Evolutionary conservation across 2,329 filamentous ascomycete genomes (phyloP), one percentile per base, ranked within the genome.

Genomic region (Fusarium lateritium): DNA sequence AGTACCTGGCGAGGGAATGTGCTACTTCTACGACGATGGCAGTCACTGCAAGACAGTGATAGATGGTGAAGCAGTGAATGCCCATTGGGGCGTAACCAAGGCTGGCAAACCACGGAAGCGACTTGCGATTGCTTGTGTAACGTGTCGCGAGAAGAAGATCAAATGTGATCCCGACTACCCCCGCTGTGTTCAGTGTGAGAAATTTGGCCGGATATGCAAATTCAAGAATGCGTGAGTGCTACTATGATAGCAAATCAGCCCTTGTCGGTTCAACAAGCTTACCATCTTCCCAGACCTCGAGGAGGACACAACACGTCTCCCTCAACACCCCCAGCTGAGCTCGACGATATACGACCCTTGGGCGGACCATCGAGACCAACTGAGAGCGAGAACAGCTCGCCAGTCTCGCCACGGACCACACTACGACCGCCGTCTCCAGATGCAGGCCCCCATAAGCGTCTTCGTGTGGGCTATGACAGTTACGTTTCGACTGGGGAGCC

Each of bases 81-180:
- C 94, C 2, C 92, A 93, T 71, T 97, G 94, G 94, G 94, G 94
- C 17, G 90, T 97, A 11, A 97, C 94, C 36, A 97, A 97, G 81
- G 94, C 94, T 3, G 94, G 94, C 15, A 97, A 97, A 82, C 94
- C 94, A 47, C 89, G 94, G 71, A 98, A 98, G 82, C 87, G 94
- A 58, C 85, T 97, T 58, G 94, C 94, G 24, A 94, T 97, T 77
- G 94, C 94, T n/a, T 98, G 94, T 76, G 86, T 97, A 61, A 96
- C 94, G 14, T 98, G 94, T 78, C 89, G 94, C 51, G 94, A 97
- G 81, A 98, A 97, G 88, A 98, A 97, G 85, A 97, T 98, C 82
- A 97, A 97, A 79, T 98, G 94, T 76, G 94, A 97, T 70, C 94
- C 94, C 2, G 94, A 94, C 73, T 91, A 89, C 69, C 92, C 92